Evolutionary conservation across 208 protist genomes (phyloP), one percentile per base, ranked within the genome.

Genomic region (Strigomonas oncopelti): DNA sequence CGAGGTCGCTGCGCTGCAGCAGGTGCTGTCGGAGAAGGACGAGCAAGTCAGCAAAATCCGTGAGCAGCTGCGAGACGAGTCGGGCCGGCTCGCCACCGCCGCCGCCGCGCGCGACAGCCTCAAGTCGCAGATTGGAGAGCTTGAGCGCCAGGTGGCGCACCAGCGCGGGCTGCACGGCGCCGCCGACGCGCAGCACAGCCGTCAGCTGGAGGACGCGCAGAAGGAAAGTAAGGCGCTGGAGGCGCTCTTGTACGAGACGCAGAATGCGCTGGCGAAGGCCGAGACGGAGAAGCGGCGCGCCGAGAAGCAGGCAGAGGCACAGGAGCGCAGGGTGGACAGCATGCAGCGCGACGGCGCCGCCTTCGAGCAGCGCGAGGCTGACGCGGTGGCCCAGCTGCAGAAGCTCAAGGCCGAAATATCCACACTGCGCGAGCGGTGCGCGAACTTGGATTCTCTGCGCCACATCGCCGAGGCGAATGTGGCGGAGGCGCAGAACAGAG

Each of bases 371-470:
- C 68, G 77, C 25, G 83, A 91, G 65, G 78, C 72, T 32, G 80
- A 90, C 53, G 28, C 84, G 20, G 63, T 74, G 4, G 74, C 67
- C 34, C 75, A 90, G 64, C 69, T 93, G 46, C 85, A 92, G 68
- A 73, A 79, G 4, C 72, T 72, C 57, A 86, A 77, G 55, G 65
- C 81, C 0, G 90, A 93, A 57, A 69, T 83, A 5, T 87, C 90
- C 5, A 67, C 87, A 0, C 73, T 92, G 62, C 84, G 77, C 13
- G 87, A 95, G 78, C 78, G 85, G 22, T 91, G 81, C 31, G 90
- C 90, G 4, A 93, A 95, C 59, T 38, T 91, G 24, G 87, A 95
- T 52, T 93, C 87, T 27, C 75, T 95, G 36, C 88, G 88, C 65
- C 77, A 81, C 61, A 95, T 95, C 65, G 83, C 71, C 52, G 87